Base-by-base conservation (phyloP, 2,329 filamentous ascomycete species). In the Alternaria atra region DNA sequence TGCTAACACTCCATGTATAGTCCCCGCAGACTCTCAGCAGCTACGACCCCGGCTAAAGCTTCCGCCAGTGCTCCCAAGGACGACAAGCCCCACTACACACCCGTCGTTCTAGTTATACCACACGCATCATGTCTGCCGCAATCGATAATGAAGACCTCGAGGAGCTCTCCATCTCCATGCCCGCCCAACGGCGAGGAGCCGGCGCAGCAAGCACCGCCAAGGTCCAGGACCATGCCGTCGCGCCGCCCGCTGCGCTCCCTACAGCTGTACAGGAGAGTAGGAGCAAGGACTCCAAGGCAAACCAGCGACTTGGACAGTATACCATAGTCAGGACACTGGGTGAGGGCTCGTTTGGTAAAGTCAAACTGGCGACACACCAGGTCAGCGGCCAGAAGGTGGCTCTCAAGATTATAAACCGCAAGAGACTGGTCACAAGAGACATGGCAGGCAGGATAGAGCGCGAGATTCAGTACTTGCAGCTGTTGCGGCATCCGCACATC, bases 391-490 rank as follows among this genome's bases (percentile, higher is more conserved):
- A 98, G 80, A 92, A 97, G 82, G 95, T 99, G 52, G 95, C 95
- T 29, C 86, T 99, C 76, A 99, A 99, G 85, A 97, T 98, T 76
- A 99, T 99, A 75, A 92, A 93, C 42, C 88, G 95, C 68, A 95
- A 95, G 84, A 97, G 97, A 84, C 87, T 99, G 74, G 93, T 97
- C 71, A 98, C 94, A 70, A 87, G 94, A 74, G 95, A 99, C 80
- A 98, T 99, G 95, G 94, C 96, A 54, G 95, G 95, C 62, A 89
- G 95, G 63, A 96, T 99, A 66, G 95, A 99, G 84, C 89, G 95
- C 70, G 95, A 99, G 84, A 99, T 99, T 71, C 94, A 97, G 79
- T 99, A 99, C 77, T 86, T 99, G 65, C 95, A 99, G 82, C 84
- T 99, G 62, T 85, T 99, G 63, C 90, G 95, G 62, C 95, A 99